Conservation (phyloP, 2,329 filamentous ascomycete genomes). For the Phialophora tarda region DNA sequence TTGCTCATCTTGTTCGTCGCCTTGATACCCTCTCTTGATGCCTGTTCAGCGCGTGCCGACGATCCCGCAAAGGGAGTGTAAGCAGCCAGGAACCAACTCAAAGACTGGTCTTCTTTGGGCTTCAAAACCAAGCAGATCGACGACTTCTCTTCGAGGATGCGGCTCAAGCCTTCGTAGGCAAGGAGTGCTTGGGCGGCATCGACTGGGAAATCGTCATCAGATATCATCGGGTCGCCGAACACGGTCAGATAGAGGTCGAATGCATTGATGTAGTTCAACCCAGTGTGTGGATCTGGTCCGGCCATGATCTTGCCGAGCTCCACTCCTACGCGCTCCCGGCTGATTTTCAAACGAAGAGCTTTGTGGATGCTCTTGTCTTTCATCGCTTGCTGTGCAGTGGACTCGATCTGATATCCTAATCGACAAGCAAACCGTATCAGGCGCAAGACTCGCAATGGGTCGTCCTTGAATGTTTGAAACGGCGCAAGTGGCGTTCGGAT, state of each 20-base stretch:
- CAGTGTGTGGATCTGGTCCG: slow-evolving; percentile 53
- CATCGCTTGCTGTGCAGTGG: slow-evolving; percentile 74
- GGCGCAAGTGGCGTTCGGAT: slow-evolving; percentile 88
- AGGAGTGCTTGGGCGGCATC: slow-evolving; percentile 15
- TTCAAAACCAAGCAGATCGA: slow-evolving; percentile 32
- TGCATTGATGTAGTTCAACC: slow-evolving; percentile 36
- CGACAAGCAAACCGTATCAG: slow-evolving; percentile 89
- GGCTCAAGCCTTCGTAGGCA: slow-evolving; percentile 30
- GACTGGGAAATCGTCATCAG: not conserved
- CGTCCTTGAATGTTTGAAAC: slow-evolving; percentile 90
- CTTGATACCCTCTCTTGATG: slow-evolving; percentile 41
- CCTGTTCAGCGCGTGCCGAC: slow-evolving; percentile 31
- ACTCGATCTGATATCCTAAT: slow-evolving; percentile 78
- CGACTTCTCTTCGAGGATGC: slow-evolving; percentile 32
- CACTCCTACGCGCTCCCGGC: slow-evolving; percentile 82
- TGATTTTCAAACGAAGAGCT: slow-evolving; percentile 86
- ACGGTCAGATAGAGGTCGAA: slow-evolving; percentile 37
- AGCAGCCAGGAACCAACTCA: slow-evolving; percentile 40
- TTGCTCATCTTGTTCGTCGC: slow-evolving; percentile 40
- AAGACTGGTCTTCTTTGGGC: slow-evolving; percentile 34
- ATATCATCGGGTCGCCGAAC: slow-evolving; percentile 35
- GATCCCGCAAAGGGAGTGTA: slow-evolving; percentile 36
- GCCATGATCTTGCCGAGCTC: slow-evolving; percentile 92
- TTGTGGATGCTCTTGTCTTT: slow-evolving; percentile 74
- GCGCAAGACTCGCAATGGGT: slow-evolving; percentile 84